These are phyloP conservation scores for Salix brachista DNA, from an alignment of 345 rosid genomes.

Conservation along the genomic window DNA sequence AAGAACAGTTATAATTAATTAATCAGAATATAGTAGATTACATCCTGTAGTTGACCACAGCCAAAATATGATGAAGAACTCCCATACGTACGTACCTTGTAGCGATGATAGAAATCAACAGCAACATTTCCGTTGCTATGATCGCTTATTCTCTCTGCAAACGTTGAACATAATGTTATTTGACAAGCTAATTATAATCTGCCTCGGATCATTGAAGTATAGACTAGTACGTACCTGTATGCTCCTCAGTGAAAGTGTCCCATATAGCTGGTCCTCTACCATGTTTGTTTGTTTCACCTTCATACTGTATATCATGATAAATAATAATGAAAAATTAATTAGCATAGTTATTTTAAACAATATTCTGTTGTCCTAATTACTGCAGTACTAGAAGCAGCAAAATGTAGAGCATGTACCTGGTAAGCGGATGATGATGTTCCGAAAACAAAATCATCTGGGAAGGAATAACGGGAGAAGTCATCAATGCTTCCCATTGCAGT, in stretches of 20 bases:
- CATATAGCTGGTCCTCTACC: slow-evolving; percentile 34
- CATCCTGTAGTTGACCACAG: background rate
- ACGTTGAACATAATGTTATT: background rate
- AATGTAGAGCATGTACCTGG: no score
- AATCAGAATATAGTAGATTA: no score
- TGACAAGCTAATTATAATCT: no score
- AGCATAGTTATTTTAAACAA: no score
- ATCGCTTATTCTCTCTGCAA: background rate
- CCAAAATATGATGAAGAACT: background rate
- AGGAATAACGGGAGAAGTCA: background rate
- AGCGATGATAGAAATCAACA: slow-evolving; percentile 6
- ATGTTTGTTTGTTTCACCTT: slow-evolving; percentile 25
- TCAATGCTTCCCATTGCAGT: no score
- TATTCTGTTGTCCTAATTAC: no score
- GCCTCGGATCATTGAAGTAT: background rate
- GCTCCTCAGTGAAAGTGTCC: slow-evolving; percentile 30
- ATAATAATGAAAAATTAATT: no score
- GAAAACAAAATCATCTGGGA: background rate
- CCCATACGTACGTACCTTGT: background rate
- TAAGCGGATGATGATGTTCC: background rate
- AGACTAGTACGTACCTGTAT: no score
- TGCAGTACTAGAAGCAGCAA: no score
- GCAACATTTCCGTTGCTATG: background rate
- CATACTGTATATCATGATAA: slow-evolving; percentile 16
- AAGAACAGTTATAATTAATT: background rate